These are phyloP conservation scores for Metschnikowia proteae DNA, from an alignment of 805 yeast species.

Conservation along the genomic window DNA sequence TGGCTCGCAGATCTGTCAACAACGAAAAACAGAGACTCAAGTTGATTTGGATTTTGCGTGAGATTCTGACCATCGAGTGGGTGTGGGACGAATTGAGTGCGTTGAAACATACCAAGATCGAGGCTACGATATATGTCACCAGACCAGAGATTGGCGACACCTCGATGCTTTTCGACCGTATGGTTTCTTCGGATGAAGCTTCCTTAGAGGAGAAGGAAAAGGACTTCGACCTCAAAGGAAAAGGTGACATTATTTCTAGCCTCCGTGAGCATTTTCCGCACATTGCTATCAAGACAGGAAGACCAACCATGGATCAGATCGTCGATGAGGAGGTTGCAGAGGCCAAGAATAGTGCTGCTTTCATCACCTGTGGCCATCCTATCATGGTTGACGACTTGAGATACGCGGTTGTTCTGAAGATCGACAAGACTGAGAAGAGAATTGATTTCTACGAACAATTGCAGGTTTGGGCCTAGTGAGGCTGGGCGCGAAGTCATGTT, in stretches of 20 bases:
- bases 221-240: slow-evolving; percentile 5
- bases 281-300: slow-evolving; percentile 20
- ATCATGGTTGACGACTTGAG: slow-evolving; percentile 32
- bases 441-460: slow-evolving; percentile 19
- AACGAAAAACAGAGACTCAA: slow-evolving; percentile 15
- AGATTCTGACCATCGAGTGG: slow-evolving; percentile 12
- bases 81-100: slow-evolving; percentile 14
- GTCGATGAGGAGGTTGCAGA: slow-evolving; percentile 35
- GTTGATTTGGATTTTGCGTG: slow-evolving; percentile 19
- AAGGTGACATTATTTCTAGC: not conserved
- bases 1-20: slow-evolving; percentile 21
- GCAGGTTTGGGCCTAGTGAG: slow-evolving; percentile 22
- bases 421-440: slow-evolving; percentile 18
- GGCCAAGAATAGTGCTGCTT: slow-evolving; percentile 40
- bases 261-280: slow-evolving; percentile 16
- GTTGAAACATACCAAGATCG: slow-evolving; percentile 9
- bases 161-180: slow-evolving; percentile 7
- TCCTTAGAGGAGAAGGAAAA: slow-evolving; percentile 7
- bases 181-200: slow-evolving; percentile 5
- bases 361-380: slow-evolving; percentile 33
- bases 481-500: not conserved
- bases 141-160: slow-evolving; percentile 8
- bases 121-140: slow-evolving; percentile 16
- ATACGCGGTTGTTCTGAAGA: slow-evolving; percentile 16
- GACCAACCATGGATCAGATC: slow-evolving; percentile 46